Evolutionary conservation across 805 yeast genomes (phyloP).

Genomic region (Cyberlindnera veronae): DNA sequence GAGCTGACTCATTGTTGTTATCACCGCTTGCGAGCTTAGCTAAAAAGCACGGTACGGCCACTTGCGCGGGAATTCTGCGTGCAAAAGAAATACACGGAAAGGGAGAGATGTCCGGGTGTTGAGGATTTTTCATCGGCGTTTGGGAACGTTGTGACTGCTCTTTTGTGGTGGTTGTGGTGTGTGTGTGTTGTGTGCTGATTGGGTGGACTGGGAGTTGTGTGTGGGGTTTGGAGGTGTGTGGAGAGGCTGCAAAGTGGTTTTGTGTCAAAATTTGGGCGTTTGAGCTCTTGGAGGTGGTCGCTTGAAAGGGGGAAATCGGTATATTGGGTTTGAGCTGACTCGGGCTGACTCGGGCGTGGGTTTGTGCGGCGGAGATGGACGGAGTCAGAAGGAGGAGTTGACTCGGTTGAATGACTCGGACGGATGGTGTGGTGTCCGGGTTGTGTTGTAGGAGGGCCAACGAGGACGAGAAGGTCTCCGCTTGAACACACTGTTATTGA

Average conservation of each 20-base stretch:
- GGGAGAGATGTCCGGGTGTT: slow-evolving; percentile 5
- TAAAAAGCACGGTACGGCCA: neutral
- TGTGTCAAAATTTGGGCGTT: neutral
- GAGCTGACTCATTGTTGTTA: neutral
- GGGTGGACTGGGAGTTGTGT: neutral
- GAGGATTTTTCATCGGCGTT: neutral
- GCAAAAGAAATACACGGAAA: slow-evolving; percentile 1
- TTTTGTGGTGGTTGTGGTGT: slow-evolving; percentile 3
- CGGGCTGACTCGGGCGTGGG: neutral
- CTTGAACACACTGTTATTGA: neutral
- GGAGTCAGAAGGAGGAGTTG: too few species aligned
- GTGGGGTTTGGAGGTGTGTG: neutral
- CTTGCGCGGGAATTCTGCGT: neutral
- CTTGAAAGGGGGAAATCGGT: neutral
- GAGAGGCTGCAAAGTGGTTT: neutral
- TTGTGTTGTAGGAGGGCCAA: too few species aligned
- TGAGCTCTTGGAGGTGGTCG: neutral
- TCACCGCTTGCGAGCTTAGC: too few species aligned
- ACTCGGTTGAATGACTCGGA: too few species aligned
- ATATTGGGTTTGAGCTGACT: neutral
- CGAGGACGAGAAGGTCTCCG: too few species aligned
- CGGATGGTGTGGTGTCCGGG: too few species aligned
- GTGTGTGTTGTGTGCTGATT: neutral
- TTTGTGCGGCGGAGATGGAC: too few species aligned
- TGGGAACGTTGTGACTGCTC: neutral